These are phyloP conservation scores for Camillea tinctor DNA, from an alignment of 2,329 filamentous ascomycete genomes.

Conservation along the genomic window DNA sequence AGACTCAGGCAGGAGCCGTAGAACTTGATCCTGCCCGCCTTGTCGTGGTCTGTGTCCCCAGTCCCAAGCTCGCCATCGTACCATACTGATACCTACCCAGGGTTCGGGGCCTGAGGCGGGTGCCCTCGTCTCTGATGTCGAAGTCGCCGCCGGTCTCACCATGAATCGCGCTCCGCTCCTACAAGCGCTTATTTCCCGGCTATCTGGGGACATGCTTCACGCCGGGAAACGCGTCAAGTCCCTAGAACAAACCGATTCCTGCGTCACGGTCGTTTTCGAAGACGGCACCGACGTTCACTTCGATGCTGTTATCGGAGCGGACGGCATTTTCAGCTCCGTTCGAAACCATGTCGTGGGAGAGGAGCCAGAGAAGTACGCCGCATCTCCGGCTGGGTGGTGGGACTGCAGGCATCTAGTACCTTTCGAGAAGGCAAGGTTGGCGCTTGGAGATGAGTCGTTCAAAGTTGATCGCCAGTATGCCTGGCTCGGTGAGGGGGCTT, in stretches of 20 bases:
- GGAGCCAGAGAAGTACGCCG: neutral
- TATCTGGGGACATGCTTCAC: constrained; percentile 16
- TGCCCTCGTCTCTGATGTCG: constrained; percentile 9
- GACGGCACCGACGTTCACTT: constrained; percentile 8
- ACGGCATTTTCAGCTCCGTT: constrained; percentile 18
- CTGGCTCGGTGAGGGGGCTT: constrained; percentile 18
- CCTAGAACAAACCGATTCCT: neutral
- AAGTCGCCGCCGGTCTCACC: neutral
- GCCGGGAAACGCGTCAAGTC: constrained; percentile 12
- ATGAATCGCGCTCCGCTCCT: constrained; percentile 20
- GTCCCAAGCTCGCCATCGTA: no score
- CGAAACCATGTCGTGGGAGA: constrained; percentile 9
- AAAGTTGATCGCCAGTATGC: constrained; percentile 12
- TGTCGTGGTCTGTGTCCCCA: no score
- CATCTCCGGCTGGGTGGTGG: constrained; percentile 16
- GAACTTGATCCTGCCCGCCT: no score
- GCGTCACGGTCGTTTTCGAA: constrained; percentile 9
- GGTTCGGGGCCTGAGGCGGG: constrained; percentile 20
- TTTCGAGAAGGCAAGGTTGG: constrained; percentile 7
- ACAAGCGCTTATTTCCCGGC: constrained; percentile 12
- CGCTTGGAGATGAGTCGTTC: constrained; percentile 16
- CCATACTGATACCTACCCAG: constrained; percentile 2
- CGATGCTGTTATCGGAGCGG: constrained; percentile 20
- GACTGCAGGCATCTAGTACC: constrained; percentile 16
- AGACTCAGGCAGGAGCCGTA: constrained; percentile 16